Evolutionary conservation across 352 stramenopile species (phyloP).

Genomic region (Phytophthora idaei): DNA sequence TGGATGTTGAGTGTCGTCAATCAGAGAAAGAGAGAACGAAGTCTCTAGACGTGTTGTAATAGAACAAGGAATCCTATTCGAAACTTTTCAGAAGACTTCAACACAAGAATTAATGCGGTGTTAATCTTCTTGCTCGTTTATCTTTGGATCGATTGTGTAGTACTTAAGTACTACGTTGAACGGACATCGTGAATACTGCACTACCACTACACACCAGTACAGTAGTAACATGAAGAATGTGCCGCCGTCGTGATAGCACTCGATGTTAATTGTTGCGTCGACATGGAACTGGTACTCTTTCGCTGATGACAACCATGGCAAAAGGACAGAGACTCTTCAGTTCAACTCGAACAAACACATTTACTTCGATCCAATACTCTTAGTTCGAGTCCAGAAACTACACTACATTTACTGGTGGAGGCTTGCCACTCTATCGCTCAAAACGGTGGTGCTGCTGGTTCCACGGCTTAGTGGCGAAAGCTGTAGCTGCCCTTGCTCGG

Average conservation of each 20-base stretch:
- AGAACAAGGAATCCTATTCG: conserved; percentile 15
- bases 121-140: too few relatives aligned
- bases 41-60: conserved; percentile 30
- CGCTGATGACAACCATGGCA: too few relatives aligned
- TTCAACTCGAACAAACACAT: conserved; percentile 3
- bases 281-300: too few relatives aligned
- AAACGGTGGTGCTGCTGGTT: conserved; percentile 3
- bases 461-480: conserved; percentile 19
- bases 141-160: too few relatives aligned
- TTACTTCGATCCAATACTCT: conserved; percentile 13
- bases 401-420: conserved; percentile 13
- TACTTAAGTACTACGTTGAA: too few relatives aligned
- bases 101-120: too few relatives aligned
- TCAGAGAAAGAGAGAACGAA: conserved; percentile 26
- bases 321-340: too few relatives aligned
- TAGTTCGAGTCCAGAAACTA: conserved; percentile 3
- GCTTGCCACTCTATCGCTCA: conserved; percentile 9
- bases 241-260: too few relatives aligned
- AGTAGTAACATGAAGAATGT: too few relatives aligned
- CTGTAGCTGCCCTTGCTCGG: conserved; percentile 16
- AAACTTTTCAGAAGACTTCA: conserved; percentile 8
- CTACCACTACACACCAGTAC: too few relatives aligned
- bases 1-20: conserved; percentile 26
- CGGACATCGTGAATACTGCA: too few relatives aligned
- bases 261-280: too few relatives aligned